Percentiles rank a stretch among this genome's conserved stretches.
These are phyloP conservation scores for Keithomyces neogunnii DNA, from an alignment of 2,329 filamentous ascomycete genomes.

Conservation along the genomic window DNA sequence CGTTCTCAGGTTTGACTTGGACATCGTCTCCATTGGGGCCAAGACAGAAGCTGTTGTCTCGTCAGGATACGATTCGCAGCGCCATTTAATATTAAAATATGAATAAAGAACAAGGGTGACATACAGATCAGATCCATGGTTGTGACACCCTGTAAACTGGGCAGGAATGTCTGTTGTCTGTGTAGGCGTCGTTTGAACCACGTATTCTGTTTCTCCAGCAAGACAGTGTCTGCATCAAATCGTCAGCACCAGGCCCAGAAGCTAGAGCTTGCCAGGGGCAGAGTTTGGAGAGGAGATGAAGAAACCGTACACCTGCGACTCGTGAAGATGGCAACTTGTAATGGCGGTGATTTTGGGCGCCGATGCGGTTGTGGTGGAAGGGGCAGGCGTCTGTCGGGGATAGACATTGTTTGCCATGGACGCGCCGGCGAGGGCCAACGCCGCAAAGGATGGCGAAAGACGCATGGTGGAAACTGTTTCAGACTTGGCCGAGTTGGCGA, in stretches of 20 bases:
- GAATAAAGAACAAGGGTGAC: not conserved
- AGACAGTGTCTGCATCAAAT: constrained; percentile 31
- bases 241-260: not conserved
- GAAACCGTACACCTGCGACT: constrained; percentile 26
- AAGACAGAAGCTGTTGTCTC: constrained; percentile 49
- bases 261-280: not conserved
- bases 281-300: not conserved
- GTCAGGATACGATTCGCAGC: constrained; percentile 2
- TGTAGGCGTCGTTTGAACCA: constrained; percentile 39
- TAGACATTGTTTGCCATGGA: constrained; percentile 14
- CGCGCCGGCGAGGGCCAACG: constrained; percentile 3
- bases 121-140: constrained; percentile 49
- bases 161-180: constrained; percentile 48
- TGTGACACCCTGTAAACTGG: constrained; percentile 57
- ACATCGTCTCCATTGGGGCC: constrained; percentile 52
- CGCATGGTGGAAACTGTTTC: not conserved
- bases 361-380: constrained; percentile 14
- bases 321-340: constrained; percentile 34
- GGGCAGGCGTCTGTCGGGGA: constrained; percentile 22
- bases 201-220: constrained; percentile 32
- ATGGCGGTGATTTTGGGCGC: constrained; percentile 25
- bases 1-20: constrained; percentile 32
- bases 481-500: not conserved
- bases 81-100: no score
- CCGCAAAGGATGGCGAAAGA: not conserved